phyloP scores from a whole-genome alignment of 2,329 filamentous ascomycete species.

The Hansfordia pulvinata region DNA sequence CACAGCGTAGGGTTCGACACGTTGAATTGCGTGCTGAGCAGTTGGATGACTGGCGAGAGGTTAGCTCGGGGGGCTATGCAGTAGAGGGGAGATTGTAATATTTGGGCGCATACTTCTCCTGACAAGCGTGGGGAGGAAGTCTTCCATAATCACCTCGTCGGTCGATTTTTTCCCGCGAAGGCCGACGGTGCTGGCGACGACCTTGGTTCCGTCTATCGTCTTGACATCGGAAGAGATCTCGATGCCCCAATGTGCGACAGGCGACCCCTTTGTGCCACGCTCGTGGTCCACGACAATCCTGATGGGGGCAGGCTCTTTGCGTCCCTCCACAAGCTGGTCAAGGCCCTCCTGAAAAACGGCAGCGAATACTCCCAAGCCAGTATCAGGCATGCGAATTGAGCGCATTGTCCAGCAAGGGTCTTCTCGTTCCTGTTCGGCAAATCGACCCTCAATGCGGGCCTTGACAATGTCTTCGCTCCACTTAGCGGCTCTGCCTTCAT shows the following conservation, averaged over 20 bases:
- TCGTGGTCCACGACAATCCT: constrained; percentile 62
- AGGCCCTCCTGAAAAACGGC: constrained; percentile 62
- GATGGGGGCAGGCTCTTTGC: constrained; percentile 54
- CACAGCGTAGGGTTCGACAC: constrained; percentile 51
- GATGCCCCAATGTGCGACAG: constrained; percentile 54
- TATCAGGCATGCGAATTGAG: constrained; percentile 49
- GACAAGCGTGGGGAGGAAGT: constrained; percentile 63
- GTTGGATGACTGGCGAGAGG: constrained; percentile 45
- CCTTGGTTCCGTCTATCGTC: constrained; percentile 34
- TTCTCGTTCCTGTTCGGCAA: constrained; percentile 73
- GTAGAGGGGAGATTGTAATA: neutral
- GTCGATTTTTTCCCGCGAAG: constrained; percentile 57
- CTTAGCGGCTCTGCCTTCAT: constrained; percentile 64
- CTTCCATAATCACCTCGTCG: constrained; percentile 59
- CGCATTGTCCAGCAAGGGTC: constrained; percentile 69
- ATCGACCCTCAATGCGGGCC: constrained; percentile 74
- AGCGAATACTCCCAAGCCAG: constrained; percentile 43
- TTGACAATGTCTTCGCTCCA: constrained; percentile 79
- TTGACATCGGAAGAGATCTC: constrained; percentile 56
- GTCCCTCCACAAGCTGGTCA: constrained; percentile 46
- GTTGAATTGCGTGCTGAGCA: constrained; percentile 58
- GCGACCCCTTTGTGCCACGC: constrained; percentile 51
- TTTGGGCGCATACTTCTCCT: constrained; percentile 44
- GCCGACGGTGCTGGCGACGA: constrained; percentile 41
- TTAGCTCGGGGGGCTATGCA: neutral